A percentile compares a stretch with the other conserved stretches of the same genome.
Evolutionary conservation across 2,329 filamentous ascomycete genomes (phyloP).

Genomic region (Phaeosphaeriaceae sp.): DNA sequence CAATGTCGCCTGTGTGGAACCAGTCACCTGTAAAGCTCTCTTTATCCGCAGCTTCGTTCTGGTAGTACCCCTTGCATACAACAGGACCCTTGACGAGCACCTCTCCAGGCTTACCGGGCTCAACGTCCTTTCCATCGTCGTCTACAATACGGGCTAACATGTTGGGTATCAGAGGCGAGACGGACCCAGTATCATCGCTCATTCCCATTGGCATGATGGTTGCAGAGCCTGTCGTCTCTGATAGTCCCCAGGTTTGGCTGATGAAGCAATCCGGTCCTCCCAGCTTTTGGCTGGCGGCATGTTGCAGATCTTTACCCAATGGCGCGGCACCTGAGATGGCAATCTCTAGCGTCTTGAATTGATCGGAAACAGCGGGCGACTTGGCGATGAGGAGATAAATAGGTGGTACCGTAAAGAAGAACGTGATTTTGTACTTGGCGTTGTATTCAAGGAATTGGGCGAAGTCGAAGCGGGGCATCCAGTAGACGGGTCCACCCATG

Average conservation of each 20-base stretch:
- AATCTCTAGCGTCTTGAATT: slow-evolving; percentile 59
- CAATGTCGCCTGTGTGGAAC: slow-evolving; percentile 51
- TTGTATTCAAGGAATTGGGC: slow-evolving; percentile 61
- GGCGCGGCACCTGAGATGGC: slow-evolving; percentile 65
- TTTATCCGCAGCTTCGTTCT: slow-evolving; percentile 38
- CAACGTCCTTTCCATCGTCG: slow-evolving; percentile 42
- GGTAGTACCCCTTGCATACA: slow-evolving; percentile 48
- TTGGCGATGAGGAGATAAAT: slow-evolving; percentile 68
- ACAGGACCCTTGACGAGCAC: slow-evolving; percentile 45
- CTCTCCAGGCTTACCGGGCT: slow-evolving; percentile 39
- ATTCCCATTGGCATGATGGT: slow-evolving; percentile 54
- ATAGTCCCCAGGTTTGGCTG: slow-evolving; percentile 65
- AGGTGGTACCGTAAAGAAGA: slow-evolving; percentile 67
- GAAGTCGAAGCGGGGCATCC: slow-evolving; percentile 69
- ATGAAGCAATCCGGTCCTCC: slow-evolving; percentile 54
- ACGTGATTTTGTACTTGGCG: slow-evolving; percentile 59
- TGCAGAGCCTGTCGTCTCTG: slow-evolving; percentile 60
- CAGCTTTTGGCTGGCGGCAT: slow-evolving; percentile 59
- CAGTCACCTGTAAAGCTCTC: slow-evolving; percentile 44
- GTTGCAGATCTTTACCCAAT: slow-evolving; percentile 62
- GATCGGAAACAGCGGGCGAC: slow-evolving; percentile 61
- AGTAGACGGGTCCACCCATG: slow-evolving; percentile 58
- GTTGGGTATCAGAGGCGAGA: slow-evolving; percentile 53
- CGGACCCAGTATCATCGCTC: slow-evolving; percentile 56
- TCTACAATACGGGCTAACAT: slow-evolving; percentile 44